Percentiles rank a stretch among this genome's conserved stretches.
These are phyloP conservation scores for Talaromyces sp. DNA, from an alignment of 2,329 filamentous ascomycete species.

Conservation along the genomic window DNA sequence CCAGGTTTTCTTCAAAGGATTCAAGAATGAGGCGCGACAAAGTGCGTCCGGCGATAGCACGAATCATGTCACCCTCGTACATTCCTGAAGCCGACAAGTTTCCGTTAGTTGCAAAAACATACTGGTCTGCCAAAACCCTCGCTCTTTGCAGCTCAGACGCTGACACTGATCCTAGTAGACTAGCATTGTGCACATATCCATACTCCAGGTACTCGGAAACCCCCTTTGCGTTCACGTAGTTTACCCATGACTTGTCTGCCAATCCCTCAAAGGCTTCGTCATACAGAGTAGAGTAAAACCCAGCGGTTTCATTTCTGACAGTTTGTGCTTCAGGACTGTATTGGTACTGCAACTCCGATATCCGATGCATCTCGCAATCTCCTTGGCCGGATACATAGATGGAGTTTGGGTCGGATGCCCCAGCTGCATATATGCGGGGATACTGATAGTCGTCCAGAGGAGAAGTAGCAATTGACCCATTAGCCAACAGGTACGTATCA, in stretches of 20 bases:
- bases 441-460: conserved; percentile 56
- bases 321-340: conserved; percentile 35
- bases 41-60: conserved; percentile 39
- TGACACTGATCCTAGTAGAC: conserved; percentile 27
- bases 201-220: conserved; percentile 55
- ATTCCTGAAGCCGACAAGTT: conserved; percentile 32
- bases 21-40: conserved; percentile 33
- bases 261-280: conserved; percentile 37
- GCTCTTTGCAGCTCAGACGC: conserved; percentile 27
- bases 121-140: conserved; percentile 45
- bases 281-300: conserved; percentile 45
- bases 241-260: conserved; percentile 33
- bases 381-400: conserved; percentile 45
- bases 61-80: conserved; percentile 23
- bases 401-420: conserved; percentile 44
- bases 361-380: conserved; percentile 36
- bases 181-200: conserved; percentile 46
- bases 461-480: conserved; percentile 40
- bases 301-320: conserved; percentile 29
- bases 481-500: conserved; percentile 39
- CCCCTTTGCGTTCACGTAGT: conserved; percentile 47
- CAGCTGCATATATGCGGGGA: conserved; percentile 41
- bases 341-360: conserved; percentile 36
- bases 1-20: conserved; percentile 34
- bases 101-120: conserved; percentile 43